Evolutionary conservation across 495 filamentous ascomycete genomes (phyloP).

Genomic region (Cudoniella acicularis): DNA sequence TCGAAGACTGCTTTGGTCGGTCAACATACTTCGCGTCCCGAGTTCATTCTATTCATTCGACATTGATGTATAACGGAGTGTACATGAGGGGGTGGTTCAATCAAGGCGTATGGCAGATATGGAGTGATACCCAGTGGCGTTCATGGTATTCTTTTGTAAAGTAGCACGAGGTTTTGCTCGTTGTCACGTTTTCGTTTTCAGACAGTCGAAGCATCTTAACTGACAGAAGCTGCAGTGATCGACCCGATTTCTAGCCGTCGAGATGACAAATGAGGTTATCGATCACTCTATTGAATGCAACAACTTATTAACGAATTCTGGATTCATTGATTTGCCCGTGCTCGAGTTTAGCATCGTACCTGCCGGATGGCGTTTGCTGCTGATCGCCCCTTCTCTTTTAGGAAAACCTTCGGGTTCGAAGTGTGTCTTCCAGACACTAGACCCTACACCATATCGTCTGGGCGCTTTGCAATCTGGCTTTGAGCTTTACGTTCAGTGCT

Average conservation of each 20-base stretch:
- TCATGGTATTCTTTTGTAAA: slow-evolving; percentile 18
- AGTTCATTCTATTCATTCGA: neutral
- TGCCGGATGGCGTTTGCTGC: slow-evolving; percentile 9
- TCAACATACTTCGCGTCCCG: too few relatives aligned
- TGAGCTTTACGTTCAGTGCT: neutral
- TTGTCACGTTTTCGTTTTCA: slow-evolving; percentile 7
- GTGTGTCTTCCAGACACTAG: neutral
- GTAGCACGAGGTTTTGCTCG: slow-evolving; percentile 10
- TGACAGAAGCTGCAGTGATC: slow-evolving; percentile 26
- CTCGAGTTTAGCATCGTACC: neutral
- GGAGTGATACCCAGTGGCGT: slow-evolving; percentile 23
- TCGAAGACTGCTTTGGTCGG: too few relatives aligned
- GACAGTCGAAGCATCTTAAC: slow-evolving; percentile 9
- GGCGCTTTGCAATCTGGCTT: neutral
- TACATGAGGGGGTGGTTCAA: slow-evolving; percentile 6
- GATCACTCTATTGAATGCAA: slow-evolving; percentile 12
- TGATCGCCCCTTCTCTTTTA: slow-evolving; percentile 14
- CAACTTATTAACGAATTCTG: neutral
- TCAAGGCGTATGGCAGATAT: slow-evolving; percentile 20
- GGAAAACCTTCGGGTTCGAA: neutral
- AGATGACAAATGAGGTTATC: slow-evolving; percentile 16
- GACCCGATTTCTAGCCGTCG: slow-evolving; percentile 6
- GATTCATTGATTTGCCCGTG: neutral
- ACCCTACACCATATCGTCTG: neutral
- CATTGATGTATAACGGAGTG: slow-evolving; percentile 3